Conservation (phyloP, 1,284 basidiomycete genomes). For the Cutaneotrichosporon mucoides region DNA sequence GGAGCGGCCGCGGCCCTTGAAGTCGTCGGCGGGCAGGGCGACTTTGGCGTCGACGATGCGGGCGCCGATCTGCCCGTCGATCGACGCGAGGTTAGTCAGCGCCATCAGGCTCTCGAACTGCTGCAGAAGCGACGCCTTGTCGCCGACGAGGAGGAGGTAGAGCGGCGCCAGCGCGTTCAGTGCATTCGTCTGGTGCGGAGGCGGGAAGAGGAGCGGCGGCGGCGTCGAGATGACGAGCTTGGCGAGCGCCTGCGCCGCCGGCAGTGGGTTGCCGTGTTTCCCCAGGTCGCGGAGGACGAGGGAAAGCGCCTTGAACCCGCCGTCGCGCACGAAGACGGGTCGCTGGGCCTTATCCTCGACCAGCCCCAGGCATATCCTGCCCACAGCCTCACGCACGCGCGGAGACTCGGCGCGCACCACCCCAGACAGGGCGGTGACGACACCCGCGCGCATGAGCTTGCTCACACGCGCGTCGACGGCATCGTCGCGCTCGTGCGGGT, state of each 20-base stretch:
- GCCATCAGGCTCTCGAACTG: conserved; percentile 92
- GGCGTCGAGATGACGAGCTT: conserved; percentile 89
- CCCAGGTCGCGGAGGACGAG: conserved; percentile 53
- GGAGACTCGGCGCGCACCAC: conserved; percentile 54
- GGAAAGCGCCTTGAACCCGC: conserved; percentile 70
- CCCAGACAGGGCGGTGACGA: conserved; percentile 60
- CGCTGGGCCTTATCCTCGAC: conserved; percentile 72
- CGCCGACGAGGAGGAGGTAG: conserved; percentile 63
- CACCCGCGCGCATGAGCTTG: conserved; percentile 56
- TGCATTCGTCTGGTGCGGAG: conserved; percentile 61
- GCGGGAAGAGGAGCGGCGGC: conserved; percentile 80
- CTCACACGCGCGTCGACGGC: conserved; percentile 32
- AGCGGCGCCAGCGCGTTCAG: conserved; percentile 76
- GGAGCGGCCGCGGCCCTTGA: conserved; percentile 5
- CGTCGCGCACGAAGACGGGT: conserved; percentile 73
- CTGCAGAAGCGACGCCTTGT: conserved; percentile 68
- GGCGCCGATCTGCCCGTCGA: conserved; percentile 61
- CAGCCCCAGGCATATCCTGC: conserved; percentile 63
- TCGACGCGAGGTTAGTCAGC: conserved; percentile 88
- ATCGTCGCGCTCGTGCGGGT: conserved; percentile 53
- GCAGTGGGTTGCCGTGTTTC: conserved; percentile 53
- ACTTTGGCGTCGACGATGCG: conserved; percentile 52
- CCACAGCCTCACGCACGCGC: conserved; percentile 47
- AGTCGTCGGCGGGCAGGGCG: conserved; percentile 20
- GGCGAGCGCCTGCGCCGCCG: conserved; percentile 79